phyloP scores from a whole-genome alignment of 2,329 filamentous ascomycete species.

The Graphiopsis chlorocephala region DNA sequence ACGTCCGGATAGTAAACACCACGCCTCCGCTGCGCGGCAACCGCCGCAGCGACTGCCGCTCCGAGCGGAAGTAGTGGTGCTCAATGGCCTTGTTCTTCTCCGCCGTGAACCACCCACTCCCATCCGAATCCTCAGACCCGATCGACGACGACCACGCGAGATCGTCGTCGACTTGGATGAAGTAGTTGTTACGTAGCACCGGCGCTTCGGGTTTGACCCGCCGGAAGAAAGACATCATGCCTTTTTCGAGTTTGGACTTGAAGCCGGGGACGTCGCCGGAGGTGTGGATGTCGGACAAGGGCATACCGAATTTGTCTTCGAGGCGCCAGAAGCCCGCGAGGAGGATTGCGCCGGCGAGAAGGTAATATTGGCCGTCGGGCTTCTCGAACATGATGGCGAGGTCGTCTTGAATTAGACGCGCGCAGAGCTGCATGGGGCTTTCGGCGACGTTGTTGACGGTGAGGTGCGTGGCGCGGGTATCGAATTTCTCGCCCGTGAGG shows the following conservation, averaged over 20 bases:
- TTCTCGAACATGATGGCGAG: slow-evolving; percentile 79
- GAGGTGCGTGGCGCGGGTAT: slow-evolving; percentile 63
- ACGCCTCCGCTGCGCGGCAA: slow-evolving; percentile 48
- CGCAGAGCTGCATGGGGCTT: slow-evolving; percentile 74
- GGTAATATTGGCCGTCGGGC: slow-evolving; percentile 74
- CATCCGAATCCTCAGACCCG: slow-evolving; percentile 62
- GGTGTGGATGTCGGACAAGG: slow-evolving; percentile 74
- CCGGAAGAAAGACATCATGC: slow-evolving; percentile 79
- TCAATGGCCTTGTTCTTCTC: slow-evolving; percentile 70
- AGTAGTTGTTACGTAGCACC: slow-evolving; percentile 75
- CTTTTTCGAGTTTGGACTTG: slow-evolving; percentile 67
- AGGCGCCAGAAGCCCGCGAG: slow-evolving; percentile 82
- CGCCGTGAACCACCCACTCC: slow-evolving; percentile 68
- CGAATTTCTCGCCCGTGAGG: slow-evolving; percentile 68
- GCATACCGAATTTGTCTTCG: slow-evolving; percentile 77
- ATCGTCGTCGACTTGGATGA: slow-evolving; percentile 78
- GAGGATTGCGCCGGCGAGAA: slow-evolving; percentile 72
- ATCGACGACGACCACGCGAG: slow-evolving; percentile 76
- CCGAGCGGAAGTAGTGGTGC: slow-evolving; percentile 74
- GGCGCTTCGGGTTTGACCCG: slow-evolving; percentile 66
- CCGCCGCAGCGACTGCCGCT: slow-evolving; percentile 67
- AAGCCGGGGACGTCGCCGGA: slow-evolving; percentile 72
- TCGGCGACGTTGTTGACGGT: slow-evolving; percentile 46
- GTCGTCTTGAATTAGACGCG: slow-evolving; percentile 75
- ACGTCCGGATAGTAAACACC: slow-evolving; percentile 76